Conservation (phyloP, 73 alveolate genomes). For the Chromera velia region DNA sequence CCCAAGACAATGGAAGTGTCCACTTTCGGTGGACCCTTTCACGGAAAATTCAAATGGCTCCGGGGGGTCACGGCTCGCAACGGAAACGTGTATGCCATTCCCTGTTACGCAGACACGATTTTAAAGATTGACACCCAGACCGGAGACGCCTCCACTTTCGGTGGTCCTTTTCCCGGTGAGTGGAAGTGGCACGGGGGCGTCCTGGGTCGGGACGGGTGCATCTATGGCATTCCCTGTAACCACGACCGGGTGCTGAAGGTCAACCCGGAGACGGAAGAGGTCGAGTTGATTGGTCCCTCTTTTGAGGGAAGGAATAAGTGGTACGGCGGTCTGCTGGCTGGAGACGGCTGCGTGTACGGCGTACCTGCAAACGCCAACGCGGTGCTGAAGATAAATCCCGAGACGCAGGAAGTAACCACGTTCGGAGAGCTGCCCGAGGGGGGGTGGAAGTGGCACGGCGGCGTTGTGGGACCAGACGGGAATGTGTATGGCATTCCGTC, state of each 20-base stretch:
- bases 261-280: slow-evolving; percentile 27
- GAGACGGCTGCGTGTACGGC: slow-evolving; percentile 31
- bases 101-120: slow-evolving; percentile 28
- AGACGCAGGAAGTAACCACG: slow-evolving; percentile 20
- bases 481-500: slow-evolving; percentile 26
- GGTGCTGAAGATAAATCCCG: slow-evolving; percentile 10
- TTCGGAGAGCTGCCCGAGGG: slow-evolving; percentile 30
- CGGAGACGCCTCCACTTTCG: not conserved
- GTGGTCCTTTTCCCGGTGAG: not conserved
- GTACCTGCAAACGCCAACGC: slow-evolving; percentile 25
- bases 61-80: slow-evolving; percentile 22
- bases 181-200: slow-evolving; percentile 44
- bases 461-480: too few species aligned
- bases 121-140: slow-evolving; percentile 36
- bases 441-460: slow-evolving; percentile 41
- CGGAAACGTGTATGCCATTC: slow-evolving; percentile 31
- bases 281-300: slow-evolving; percentile 6
- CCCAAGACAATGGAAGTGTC: slow-evolving; percentile 17
- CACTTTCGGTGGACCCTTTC: slow-evolving; percentile 31
- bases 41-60: slow-evolving; percentile 40
- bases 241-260: slow-evolving; percentile 15
- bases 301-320: slow-evolving; percentile 38
- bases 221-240: slow-evolving; percentile 42
- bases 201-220: slow-evolving; percentile 30
- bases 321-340: slow-evolving; percentile 38